Evolutionary conservation across 2,329 filamentous ascomycete genomes (phyloP), one percentile per base, ranked within the genome.

Genomic region (Trichoderma sp.): DNA sequence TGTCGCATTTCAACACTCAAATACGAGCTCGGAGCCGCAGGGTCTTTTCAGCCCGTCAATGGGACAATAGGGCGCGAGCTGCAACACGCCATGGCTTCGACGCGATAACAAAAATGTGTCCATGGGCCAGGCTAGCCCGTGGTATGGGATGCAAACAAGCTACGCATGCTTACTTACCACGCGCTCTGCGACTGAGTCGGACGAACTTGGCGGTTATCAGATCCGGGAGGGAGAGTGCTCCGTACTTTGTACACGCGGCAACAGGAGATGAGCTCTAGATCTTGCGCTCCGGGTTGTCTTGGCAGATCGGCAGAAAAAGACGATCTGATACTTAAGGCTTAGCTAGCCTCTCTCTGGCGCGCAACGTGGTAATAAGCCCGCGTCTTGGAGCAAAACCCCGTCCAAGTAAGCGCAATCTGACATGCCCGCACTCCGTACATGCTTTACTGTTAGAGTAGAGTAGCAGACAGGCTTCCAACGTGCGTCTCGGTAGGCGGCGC

Each of bases 301-400:
- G 69, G 60, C 69, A 72, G 69, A 72, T 72, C 60, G 45, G 65
- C 65, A 68, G 12, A 53, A 68, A n/a, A 29, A n/a, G 56, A 38
- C 68, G 68, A 71, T 71, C 68, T 35, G 29, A 33, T 50, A 31
- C 59, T 53, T 64, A 64, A 72, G 69, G 59, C 69, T 72, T 72
- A 72, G 69, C 59, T 72, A 72, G 59, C 38, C 27, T 53, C 41
- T 29, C 27, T 33, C 29, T 59, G 29, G 24, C 69, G 60, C 41
- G 60, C 41, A 56, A 72, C 69, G 69, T 64, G 69, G 69, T 53
- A 35, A 29, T 14, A n/a, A 12, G 18, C 50, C 4, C 33, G 29
- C 41, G 45, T 21, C 21, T 59, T 56, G 6, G 6, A 45, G 6
- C 69, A 45, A 21, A 53, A 33, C 59, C 59, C 59, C 69, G 60